A percentile compares a stretch with the other conserved stretches of the same genome.
These are phyloP conservation scores for Coemansia asiatica DNA, from an alignment of 192 early-diverging fungal species.

Conservation along the genomic window DNA sequence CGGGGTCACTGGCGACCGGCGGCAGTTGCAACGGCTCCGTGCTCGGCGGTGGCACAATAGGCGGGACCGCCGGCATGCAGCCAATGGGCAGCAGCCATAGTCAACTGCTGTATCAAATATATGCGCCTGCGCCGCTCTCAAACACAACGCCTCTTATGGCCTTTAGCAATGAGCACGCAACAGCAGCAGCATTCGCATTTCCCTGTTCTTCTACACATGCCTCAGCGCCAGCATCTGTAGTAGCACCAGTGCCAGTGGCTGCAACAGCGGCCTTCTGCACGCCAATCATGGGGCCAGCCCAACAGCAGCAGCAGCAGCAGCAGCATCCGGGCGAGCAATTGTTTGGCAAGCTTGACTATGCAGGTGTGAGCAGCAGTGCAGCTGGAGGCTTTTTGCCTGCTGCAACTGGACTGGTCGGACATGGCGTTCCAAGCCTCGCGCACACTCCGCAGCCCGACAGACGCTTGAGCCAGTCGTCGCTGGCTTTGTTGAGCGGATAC, in stretches of 20 bases:
- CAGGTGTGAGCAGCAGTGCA: slow-evolving; percentile 22
- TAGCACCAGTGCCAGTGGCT: neutral
- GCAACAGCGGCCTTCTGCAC: slow-evolving; percentile 15
- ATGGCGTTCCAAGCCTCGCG: slow-evolving; percentile 19
- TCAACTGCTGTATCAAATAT: slow-evolving; percentile 10
- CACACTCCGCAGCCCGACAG: slow-evolving; percentile 11
- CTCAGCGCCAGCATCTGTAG: neutral
- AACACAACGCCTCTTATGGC: neutral
- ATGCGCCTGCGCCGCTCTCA: slow-evolving; percentile 5
- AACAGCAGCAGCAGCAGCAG: no score
- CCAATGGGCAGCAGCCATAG: slow-evolving; percentile 1
- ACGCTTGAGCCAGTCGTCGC: neutral
- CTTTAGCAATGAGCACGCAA: neutral
- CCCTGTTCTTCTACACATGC: neutral
- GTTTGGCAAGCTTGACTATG: slow-evolving; percentile 30
- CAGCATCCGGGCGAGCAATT: slow-evolving; percentile 30
- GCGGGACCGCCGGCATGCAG: neutral
- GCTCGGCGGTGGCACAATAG: neutral
- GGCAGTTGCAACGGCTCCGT: neutral
- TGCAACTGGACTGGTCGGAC: slow-evolving; percentile 16
- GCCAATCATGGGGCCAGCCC: slow-evolving; percentile 33
- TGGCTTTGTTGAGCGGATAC: neutral
- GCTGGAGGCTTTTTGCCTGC: slow-evolving; percentile 15
- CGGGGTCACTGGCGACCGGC: neutral
- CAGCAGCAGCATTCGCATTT: neutral